Evolutionary conservation across 495 filamentous ascomycete species (phyloP), one percentile per base, ranked within the genome.

Genomic region (Penicillium odoratum): DNA sequence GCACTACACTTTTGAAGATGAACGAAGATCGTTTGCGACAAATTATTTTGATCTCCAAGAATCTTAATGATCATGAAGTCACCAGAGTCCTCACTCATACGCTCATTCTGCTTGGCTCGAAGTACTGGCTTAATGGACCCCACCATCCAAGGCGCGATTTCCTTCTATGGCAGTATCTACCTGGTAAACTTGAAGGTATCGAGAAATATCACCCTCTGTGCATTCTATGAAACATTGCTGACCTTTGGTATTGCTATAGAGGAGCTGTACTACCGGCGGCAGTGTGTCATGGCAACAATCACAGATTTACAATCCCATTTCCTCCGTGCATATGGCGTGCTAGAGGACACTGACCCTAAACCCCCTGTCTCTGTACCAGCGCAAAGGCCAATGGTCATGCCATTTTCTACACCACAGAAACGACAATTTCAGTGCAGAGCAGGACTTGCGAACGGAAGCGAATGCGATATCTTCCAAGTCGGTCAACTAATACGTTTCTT

Each of bases 401-500:
- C 62, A 38, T 55, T 57, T 48, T 40, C 62, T 7, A 51, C 62
- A 21, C 46, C 53, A 7, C 70, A 67, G 36, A 51, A 59, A n/a
- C 67, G 69, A n/a, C 63, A 61, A 7, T 73, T 72, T 28, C 87
- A 93, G 64, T 96, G 92, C 69, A 86, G 85, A 53, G 82, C 88
- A 0, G 89, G 88, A 40, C 91, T 93, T 65, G 88, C 87, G 56
- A 86, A 86, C 36, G 88, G 84, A 40, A 74, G 80, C 15, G 82
- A 88, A 58, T 96, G 92, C 69, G 92, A 96, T 70, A 84, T 87
- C 5, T 96, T 90, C 69, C 90, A 96, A 63, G 79, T 95, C 0
- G 92, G 92, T 15, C 89, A 95, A 72, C 91, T 92, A 79, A 72
- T 90, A 58, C 88, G 89, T 40, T 96, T 95, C 69, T 86, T 96